phyloP scores from a whole-genome alignment of 164 flowering plant species.

The Dillenia turbinata region DNA sequence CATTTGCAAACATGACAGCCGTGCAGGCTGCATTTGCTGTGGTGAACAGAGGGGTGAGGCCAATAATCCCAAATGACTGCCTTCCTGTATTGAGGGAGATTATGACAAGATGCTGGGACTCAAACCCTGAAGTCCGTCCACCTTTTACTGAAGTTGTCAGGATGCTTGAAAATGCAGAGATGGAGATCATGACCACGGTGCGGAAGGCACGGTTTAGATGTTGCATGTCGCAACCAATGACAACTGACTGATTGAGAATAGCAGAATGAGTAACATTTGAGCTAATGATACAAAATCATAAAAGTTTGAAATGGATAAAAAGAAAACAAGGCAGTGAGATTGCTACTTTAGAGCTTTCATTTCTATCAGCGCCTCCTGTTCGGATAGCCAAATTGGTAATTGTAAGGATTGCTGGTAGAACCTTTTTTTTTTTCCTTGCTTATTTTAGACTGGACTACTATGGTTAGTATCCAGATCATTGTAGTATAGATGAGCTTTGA shows the following conservation, averaged over 20 bases:
- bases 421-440: too few relatives aligned
- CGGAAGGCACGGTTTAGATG: slow-evolving; percentile 91
- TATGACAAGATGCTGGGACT: slow-evolving; percentile 93
- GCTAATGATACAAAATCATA: not conserved
- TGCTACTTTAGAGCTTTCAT: too few relatives aligned
- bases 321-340: not conserved
- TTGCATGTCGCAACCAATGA: slow-evolving; percentile 73
- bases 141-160: slow-evolving; percentile 67
- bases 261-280: too few relatives aligned
- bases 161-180: slow-evolving; percentile 85
- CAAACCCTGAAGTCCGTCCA: slow-evolving; percentile 82
- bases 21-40: slow-evolving; percentile 97
- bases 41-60: slow-evolving; percentile 78
- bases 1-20: slow-evolving; percentile 89
- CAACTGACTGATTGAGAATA: slow-evolving; percentile 42
- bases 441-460: too few relatives aligned
- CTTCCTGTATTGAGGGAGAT: slow-evolving; percentile 74
- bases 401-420: too few relatives aligned
- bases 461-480: too few relatives aligned
- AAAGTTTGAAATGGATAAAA: not conserved
- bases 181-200: slow-evolving; percentile 70
- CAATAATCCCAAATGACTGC: slow-evolving; percentile 67
- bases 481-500: too few relatives aligned
- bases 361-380: too few relatives aligned
- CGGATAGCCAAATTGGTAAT: too few relatives aligned